Evolutionary conservation across 257 asterid genomes (phyloP).

Genomic region (Sherardia arvensis): DNA sequence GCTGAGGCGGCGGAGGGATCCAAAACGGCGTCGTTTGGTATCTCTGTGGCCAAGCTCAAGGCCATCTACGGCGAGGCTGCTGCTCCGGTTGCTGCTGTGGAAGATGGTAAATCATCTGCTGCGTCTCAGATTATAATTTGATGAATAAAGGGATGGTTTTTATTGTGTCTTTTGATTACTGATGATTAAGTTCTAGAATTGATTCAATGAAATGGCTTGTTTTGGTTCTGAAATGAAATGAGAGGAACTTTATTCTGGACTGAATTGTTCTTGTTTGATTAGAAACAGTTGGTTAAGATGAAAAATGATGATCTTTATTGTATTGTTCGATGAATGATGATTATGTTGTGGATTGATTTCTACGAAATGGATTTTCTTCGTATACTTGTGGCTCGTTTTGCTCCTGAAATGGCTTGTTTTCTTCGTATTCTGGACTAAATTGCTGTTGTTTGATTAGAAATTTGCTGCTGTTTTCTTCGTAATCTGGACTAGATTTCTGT

Average conservation of each 20-base stretch:
- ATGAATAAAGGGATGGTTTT: constrained; percentile 4
- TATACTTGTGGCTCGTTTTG: no score
- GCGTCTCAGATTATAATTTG: constrained; percentile 36
- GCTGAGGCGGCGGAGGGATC: constrained; percentile 36
- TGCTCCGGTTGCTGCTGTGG: constrained; percentile 24
- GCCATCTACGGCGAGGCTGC: constrained; percentile 61
- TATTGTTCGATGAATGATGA: no score
- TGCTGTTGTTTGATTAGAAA: background rate
- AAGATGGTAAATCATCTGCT: constrained; percentile 26
- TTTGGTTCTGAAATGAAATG: background rate
- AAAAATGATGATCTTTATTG: no score
- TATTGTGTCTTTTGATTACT: background rate
- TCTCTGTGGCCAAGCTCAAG: constrained; percentile 68
- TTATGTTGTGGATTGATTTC: no score
- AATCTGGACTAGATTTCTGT: no score
- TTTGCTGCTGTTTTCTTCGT: no score
- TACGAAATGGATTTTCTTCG: no score
- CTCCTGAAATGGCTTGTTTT: background rate
- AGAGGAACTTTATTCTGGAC: background rate
- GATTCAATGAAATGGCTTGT: background rate
- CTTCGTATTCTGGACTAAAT: background rate
- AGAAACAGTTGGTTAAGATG: no score
- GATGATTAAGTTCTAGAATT: background rate
- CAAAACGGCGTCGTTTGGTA: constrained; percentile 10
- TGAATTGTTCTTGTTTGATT: background rate